Evolutionary conservation across 345 rosid species (phyloP).

Genomic region (Triadica sebifera): DNA sequence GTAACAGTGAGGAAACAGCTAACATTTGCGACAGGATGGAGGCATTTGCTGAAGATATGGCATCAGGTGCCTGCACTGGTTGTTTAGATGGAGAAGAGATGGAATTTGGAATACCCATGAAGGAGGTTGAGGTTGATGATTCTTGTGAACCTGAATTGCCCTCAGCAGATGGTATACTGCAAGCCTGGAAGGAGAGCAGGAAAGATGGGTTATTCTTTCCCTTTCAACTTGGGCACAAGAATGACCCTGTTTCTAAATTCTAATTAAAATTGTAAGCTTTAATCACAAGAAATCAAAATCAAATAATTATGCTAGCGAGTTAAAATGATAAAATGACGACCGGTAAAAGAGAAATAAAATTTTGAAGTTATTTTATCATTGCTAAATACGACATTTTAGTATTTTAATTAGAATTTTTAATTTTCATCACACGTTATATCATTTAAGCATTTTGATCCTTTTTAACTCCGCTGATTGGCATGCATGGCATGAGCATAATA

Average conservation of each 20-base stretch:
- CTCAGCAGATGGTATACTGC: conserved; percentile 62
- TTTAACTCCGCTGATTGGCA: no score
- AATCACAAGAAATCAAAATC: no score
- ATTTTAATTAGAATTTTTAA: no score
- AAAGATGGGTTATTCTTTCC: conserved; percentile 34
- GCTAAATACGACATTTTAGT: no score
- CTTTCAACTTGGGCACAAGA: conserved; percentile 20
- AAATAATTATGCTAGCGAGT: no score
- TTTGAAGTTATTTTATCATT: no score
- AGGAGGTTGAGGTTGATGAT: conserved; percentile 28
- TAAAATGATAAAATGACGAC: no score
- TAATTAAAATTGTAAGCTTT: no score
- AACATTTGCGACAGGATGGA: neutral
- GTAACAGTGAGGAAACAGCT: conserved; percentile 2
- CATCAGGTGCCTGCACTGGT: conserved; percentile 16
- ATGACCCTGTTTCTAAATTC: neutral
- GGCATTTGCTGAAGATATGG: neutral
- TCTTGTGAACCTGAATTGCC: conserved; percentile 39
- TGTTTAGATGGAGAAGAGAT: conserved; percentile 29
- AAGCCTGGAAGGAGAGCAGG: conserved; percentile 59
- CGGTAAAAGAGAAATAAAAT: no score
- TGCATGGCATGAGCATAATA: no score
- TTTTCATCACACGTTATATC: no score
- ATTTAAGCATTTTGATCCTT: no score
- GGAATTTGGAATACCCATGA: conserved; percentile 14